Evolutionary conservation across 2,329 filamentous ascomycete species (phyloP).

Genomic region (Eurotiales sp.): DNA sequence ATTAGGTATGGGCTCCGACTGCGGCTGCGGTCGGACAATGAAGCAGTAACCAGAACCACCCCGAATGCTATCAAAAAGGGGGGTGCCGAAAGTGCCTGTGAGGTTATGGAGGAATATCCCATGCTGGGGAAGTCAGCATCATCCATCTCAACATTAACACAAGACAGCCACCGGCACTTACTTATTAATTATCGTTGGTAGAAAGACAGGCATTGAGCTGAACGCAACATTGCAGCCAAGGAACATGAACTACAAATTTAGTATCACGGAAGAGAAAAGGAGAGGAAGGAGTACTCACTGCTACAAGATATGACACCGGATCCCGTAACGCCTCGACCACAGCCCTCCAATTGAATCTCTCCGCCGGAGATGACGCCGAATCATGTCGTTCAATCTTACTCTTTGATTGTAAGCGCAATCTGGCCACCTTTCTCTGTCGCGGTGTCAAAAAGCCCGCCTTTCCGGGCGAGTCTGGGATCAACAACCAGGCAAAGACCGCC

Average conservation of each 20-base stretch:
- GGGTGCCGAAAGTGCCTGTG: conserved; percentile 76
- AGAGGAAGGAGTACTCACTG: conserved; percentile 38
- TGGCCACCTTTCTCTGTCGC: conserved; percentile 66
- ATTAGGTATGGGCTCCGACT: conserved; percentile 65
- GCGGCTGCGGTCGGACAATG: conserved; percentile 64
- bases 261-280: too few relatives aligned
- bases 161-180: conserved; percentile 21
- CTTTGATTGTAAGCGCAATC: conserved; percentile 57
- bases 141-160: background rate
- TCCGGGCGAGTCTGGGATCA: conserved; percentile 72
- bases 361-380: conserved; percentile 12
- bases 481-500: conserved; percentile 67
- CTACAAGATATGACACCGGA: conserved; percentile 70
- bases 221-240: conserved; percentile 87
- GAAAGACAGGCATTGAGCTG: conserved; percentile 79
- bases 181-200: conserved; percentile 72
- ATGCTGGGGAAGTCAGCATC: conserved; percentile 43
- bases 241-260: conserved; percentile 65
- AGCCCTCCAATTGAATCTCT: conserved; percentile 52
- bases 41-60: conserved; percentile 67
- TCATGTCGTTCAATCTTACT: conserved; percentile 42
- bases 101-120: conserved; percentile 64
- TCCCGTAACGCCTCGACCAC: conserved; percentile 59
- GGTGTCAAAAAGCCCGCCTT: conserved; percentile 61
- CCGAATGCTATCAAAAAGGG: conserved; percentile 76